Percentiles rank a stretch among this genome's conserved stretches.
phyloP scores from a whole-genome alignment of 139 green algal genomes.

The Coccomyxa sp. region DNA sequence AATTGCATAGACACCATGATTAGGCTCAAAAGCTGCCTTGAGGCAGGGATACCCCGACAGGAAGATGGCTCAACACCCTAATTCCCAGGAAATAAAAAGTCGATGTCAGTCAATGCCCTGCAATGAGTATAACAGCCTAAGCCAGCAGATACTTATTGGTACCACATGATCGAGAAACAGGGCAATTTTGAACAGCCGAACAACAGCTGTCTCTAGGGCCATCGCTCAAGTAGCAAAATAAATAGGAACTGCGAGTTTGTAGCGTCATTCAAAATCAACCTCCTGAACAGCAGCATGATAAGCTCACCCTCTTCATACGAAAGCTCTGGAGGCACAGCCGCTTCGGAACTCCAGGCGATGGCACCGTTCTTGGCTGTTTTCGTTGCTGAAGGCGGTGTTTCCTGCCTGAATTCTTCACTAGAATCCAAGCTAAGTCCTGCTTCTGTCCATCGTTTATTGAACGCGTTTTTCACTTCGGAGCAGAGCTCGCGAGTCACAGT shows the following conservation, averaged over 20 bases:
- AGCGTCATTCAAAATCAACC: too few species aligned
- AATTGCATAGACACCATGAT: too few species aligned
- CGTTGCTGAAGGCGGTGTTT: too few species aligned
- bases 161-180: not conserved
- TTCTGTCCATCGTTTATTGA: slow-evolving; percentile 25
- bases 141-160: not conserved
- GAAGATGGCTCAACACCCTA: too few species aligned
- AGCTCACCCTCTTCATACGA: not conserved
- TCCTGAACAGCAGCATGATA: too few species aligned
- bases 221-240: not conserved
- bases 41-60: too few species aligned
- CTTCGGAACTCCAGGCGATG: not conserved
- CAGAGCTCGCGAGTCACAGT: slow-evolving; percentile 19
- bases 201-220: not conserved
- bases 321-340: not conserved
- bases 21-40: too few species aligned
- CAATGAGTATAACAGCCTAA: too few species aligned
- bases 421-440: slow-evolving; percentile 17
- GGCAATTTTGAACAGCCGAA: not conserved
- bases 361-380: not conserved
- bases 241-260: too few species aligned
- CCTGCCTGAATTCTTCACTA: not conserved
- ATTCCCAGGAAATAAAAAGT: too few species aligned
- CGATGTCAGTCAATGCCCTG: too few species aligned
- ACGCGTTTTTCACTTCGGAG: slow-evolving; percentile 17